Evolutionary conservation across 1,284 basidiomycete species (phyloP), one percentile per base, ranked within the genome.

Genomic region (Pyrrhoderma noxium): DNA sequence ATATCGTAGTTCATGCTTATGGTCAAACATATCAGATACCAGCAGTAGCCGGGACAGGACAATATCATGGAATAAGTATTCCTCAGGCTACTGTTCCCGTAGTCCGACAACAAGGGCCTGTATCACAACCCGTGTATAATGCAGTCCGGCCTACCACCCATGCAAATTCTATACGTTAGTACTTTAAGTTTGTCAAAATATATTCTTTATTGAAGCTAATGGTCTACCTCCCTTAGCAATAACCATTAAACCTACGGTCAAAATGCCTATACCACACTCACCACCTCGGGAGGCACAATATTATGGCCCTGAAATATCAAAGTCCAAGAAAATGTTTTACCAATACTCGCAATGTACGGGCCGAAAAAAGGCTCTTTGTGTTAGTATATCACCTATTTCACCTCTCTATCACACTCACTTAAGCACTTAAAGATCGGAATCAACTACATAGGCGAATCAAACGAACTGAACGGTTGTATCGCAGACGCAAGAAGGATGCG

Each of bases 401-500:
- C 18, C 16, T 16, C 27, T 21, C 35, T 11, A n/a, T 14, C 8
- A 22, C 14, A 23, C 27, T 54, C 19, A 21, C 25, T 48, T 13
- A 18, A 34, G 19, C 19, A 11, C 18, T 34, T 7, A 25, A n/a
- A 82, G 83, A 82, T 89, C 57, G 87, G 85, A 0, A 83, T 93
- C 60, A 93, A 93, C 65, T 94, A 93, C 62, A 62, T 61, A 9
- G 85, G 88, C 0, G 76, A 79, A 52, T 59, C 61, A 0, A 75
- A 79, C 49, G 77, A 78, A 57, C 73, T 93, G 7, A 67, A 71
- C 1, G 90, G 91, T 3, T 93, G 92, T 59, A 77, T 92, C 60
- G 93, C 93, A 60, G 92, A 95, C 63, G 86, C 84, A 8, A 73
- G 70, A 57, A 82, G 84, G 57, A 76, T 93, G 43, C 73, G 76